phyloP scores from a whole-genome alignment of 1,284 basidiomycete genomes.

The Coniferiporia weirii region DNA sequence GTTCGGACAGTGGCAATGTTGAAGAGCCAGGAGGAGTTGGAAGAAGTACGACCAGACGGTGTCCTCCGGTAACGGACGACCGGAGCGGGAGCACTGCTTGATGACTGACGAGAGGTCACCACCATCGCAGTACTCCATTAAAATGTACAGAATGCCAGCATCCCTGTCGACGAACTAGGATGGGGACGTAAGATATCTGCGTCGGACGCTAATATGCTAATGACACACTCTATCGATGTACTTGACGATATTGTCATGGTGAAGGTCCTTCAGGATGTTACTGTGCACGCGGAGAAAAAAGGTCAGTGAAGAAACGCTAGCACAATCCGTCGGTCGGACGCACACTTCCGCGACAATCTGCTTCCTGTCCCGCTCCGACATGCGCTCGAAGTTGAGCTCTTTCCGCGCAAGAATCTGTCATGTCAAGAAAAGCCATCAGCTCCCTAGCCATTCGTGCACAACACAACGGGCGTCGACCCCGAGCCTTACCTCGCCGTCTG shows the following conservation, averaged over 20 bases:
- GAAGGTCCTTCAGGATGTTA: conserved; percentile 92
- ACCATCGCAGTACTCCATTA: conserved; percentile 97
- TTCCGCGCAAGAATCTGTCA: conserved; percentile 83
- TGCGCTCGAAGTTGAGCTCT: conserved; percentile 92
- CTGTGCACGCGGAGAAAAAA: conserved; percentile 37
- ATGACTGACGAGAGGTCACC: conserved; percentile 89
- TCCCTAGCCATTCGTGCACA: neutral
- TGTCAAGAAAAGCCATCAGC: neutral
- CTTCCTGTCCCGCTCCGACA: conserved; percentile 88
- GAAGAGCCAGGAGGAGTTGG: conserved; percentile 87
- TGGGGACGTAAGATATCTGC: conserved; percentile 4
- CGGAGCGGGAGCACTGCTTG: conserved; percentile 66
- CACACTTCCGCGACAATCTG: conserved; percentile 99
- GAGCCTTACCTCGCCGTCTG: conserved; percentile 74
- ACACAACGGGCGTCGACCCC: conserved; percentile 21
- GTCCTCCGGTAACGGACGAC: conserved; percentile 79
- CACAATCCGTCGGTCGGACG: conserved; percentile 20
- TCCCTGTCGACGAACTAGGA: conserved; percentile 79
- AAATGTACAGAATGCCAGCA: conserved; percentile 86
- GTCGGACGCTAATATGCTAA: conserved; percentile 13
- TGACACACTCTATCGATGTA: conserved; percentile 70
- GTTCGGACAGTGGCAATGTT: conserved; percentile 85
- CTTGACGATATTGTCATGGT: conserved; percentile 93
- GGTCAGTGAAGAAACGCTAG: neutral
- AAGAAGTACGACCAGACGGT: conserved; percentile 93